Evolutionary conservation across 192 early-diverging fungal species (phyloP).

Genomic region (Backusella liffmaniae): DNA sequence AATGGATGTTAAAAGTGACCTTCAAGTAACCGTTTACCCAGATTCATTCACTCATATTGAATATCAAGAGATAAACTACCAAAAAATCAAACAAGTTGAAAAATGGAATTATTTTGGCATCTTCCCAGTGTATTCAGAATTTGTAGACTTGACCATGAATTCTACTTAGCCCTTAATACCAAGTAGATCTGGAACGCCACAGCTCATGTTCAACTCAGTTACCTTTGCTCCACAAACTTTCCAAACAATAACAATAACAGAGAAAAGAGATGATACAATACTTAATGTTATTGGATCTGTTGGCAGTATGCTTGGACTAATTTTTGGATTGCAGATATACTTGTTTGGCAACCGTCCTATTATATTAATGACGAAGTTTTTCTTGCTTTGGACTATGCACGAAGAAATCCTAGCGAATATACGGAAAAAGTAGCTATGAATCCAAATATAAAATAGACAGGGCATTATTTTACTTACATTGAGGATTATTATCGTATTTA

Average conservation of each 20-base stretch:
- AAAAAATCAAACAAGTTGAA: neutral
- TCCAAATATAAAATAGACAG: no score
- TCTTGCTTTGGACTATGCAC: neutral
- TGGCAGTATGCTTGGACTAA: constrained; percentile 14
- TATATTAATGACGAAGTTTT: constrained; percentile 6
- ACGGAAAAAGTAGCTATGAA: neutral
- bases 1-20: neutral
- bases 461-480: no score
- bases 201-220: neutral
- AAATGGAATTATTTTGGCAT: neutral
- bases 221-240: neutral
- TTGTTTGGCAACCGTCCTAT: constrained; percentile 7
- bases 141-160: neutral
- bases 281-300: constrained; percentile 6
- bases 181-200: neutral
- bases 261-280: constrained; percentile 4
- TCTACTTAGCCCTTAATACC: neutral
- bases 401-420: neutral
- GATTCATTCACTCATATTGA: neutral
- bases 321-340: constrained; percentile 11
- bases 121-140: neutral
- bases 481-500: no score
- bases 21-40: neutral
- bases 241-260: neutral
- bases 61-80: neutral